phyloP scores from a whole-genome alignment of 495 filamentous ascomycete species.

The Cladorrhinum samala region DNA sequence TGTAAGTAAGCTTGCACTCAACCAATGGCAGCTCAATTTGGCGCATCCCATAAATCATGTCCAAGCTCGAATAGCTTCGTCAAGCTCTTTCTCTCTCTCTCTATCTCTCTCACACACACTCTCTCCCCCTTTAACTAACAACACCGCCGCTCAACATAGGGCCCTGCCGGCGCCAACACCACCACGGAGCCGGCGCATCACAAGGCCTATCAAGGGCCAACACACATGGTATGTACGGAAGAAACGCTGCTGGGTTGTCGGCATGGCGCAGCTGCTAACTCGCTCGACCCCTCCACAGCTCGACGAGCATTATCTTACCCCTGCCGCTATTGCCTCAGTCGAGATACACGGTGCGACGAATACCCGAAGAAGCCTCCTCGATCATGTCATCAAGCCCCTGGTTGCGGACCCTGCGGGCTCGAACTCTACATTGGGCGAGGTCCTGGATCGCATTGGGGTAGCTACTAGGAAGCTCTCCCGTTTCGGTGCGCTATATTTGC shows the following conservation, averaged over 20 bases:
- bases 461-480: conserved; percentile 67
- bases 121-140: too few species aligned
- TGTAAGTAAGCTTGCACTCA: too few species aligned
- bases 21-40: neutral
- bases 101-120: too few species aligned
- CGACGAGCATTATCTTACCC: conserved; percentile 67
- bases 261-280: neutral
- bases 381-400: conserved; percentile 69
- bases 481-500: conserved; percentile 73
- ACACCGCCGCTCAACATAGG: neutral
- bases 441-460: conserved; percentile 60
- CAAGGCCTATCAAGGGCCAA: neutral
- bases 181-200: neutral
- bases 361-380: conserved; percentile 73
- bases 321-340: conserved; percentile 72
- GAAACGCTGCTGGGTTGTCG: too few species aligned
- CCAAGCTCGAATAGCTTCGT: conserved; percentile 1
- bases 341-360: conserved; percentile 70
- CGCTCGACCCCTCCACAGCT: conserved; percentile 33
- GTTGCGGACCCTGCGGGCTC: conserved; percentile 59
- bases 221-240: conserved; percentile 15
- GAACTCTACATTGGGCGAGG: conserved; percentile 70
- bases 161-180: conserved; percentile 2
- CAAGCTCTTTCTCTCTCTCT: neutral
- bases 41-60: too few species aligned